Base-by-base conservation (phyloP, 495 filamentous ascomycete genomes). In the Daldinia grandis region DNA sequence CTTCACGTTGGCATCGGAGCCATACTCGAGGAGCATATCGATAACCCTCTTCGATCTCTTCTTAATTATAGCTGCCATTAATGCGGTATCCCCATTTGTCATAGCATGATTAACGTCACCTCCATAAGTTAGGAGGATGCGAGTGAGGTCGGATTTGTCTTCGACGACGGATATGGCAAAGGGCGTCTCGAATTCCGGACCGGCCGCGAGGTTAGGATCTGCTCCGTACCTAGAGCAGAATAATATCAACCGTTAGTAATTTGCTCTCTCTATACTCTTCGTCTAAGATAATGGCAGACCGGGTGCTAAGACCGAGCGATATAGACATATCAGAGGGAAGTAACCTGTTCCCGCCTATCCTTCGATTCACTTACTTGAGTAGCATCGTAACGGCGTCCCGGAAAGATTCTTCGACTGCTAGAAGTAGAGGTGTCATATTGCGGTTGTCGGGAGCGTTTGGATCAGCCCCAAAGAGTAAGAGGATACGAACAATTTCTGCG, bases 1-100 rank as follows among this genome's bases (percentile, higher is more conserved):
- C 76, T 87, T 87, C 14, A 69, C 75, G 64, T 89, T 85, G 8
- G 82, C 77, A 73, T 87, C 81, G 1, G 80, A 78, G 4, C 84
- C 82, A 31, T 82, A 82, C 4, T 79, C 76, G 0, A 88, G 78
- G 21, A 88, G 67, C 28, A 85, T 74, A 35, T 83, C 80, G 14
- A 86, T 75, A 24, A 87, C 63, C 28, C 76, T 77, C 53, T 75
- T 68, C 4, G 80, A 76, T 21, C 75, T 76, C 19, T 74, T 83
- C 62, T 81, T 83, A 58, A 78, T 82, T 62, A 88, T 85, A 10
- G 80, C 73, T 24, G 80, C 75, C 54, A 85, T 80, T 44, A 87
- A 77, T 9, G 81, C 56, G 1, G 83, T 87, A 62, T 81, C 79
- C 28, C 85, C 85, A 49, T 79, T 81, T 12, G 69, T 71, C 58